A percentile compares a stretch with the other conserved stretches of the same genome.
Evolutionary conservation across 371 early-diverging fungal species (phyloP).

Genomic region (Rhizopus stolonifer): DNA sequence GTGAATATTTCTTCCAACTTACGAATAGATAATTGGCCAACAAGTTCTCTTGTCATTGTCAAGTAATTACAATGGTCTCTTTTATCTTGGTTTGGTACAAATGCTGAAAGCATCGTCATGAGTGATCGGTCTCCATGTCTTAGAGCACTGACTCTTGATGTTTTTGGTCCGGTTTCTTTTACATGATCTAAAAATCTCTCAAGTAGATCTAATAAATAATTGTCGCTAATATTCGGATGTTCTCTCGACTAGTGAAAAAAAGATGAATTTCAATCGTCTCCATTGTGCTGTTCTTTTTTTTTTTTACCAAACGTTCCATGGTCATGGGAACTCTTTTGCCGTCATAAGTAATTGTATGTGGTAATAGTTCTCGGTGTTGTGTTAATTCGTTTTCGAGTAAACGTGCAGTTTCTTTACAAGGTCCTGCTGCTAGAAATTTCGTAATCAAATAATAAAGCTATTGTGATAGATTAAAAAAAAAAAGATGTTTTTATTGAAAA

Average conservation of each 20-base stretch:
- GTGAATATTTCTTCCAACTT: neutral
- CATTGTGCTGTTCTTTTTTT: too few relatives aligned
- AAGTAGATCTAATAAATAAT: slow-evolving; percentile 27
- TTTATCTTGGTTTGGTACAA: slow-evolving; percentile 22
- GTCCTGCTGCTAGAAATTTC: slow-evolving; percentile 58
- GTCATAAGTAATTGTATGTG: slow-evolving; percentile 62
- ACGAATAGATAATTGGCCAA: slow-evolving; percentile 30
- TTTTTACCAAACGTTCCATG: slow-evolving; percentile 60
- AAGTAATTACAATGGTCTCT: slow-evolving; percentile 25
- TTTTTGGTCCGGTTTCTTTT: slow-evolving; percentile 31
- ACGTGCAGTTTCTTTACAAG: slow-evolving; percentile 52
- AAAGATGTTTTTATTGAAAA: neutral
- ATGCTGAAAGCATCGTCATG: slow-evolving; percentile 42
- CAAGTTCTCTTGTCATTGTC: slow-evolving; percentile 21
- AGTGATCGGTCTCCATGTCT: slow-evolving; percentile 45
- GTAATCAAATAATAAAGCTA: slow-evolving; percentile 66
- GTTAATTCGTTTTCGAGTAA: slow-evolving; percentile 50
- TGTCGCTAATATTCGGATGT: slow-evolving; percentile 28
- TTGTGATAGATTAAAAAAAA: slow-evolving; percentile 6
- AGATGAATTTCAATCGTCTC: slow-evolving; percentile 9
- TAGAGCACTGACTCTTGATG: slow-evolving; percentile 32
- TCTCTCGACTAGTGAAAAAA: slow-evolving; percentile 26
- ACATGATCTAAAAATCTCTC: slow-evolving; percentile 30
- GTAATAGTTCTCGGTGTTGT: slow-evolving; percentile 53
- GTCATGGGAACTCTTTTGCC: slow-evolving; percentile 55